Evolutionary conservation across 345 rosid genomes (phyloP), one percentile per base, ranked within the genome.

Genomic region (Rhodamnia rubescens): DNA sequence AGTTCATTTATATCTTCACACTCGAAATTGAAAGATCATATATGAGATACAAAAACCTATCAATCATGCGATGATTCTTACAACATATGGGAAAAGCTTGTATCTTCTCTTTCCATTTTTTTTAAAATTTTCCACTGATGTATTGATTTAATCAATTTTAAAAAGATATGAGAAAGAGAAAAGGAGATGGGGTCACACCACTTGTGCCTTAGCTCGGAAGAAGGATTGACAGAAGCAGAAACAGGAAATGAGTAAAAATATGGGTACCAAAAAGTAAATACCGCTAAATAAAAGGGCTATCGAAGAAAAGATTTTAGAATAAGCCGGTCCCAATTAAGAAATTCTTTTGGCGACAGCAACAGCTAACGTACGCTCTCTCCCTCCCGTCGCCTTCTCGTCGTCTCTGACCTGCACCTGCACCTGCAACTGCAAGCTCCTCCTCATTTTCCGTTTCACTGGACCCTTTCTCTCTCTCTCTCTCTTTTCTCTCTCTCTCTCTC

Each of bases 341-440:
- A 49, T 36, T 47, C 55, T 10, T 42, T 44, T 55, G 69, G 59
- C 82, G 84, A 27, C 27, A 82, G 52, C 27, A 84, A 85, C 90
- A 85, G 85, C 89, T 69, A 87, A 85, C 86, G 86, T 86, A 15
- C 81, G 13, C 74, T 50, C 81, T 15, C 26, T 85, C 84, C 51
- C 69, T 57, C 13, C 50, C 83, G 9, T 85, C 84, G 44, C 64
- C 53, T 74, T 40, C 64, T 14, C 69, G 2, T n/a, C 29, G 16
- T 36, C 53, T 44, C 78, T 55, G n/a, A 14, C 40, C 83, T 75
- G n/a, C 7, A 53, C 53, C 83, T 85, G n/a, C 7, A 53, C 5
- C 69, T 29, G 56, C 69, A 54, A 5, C 54, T 15, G 47, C 78
- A 4, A 44, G 5, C 32, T 84, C 57, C n/a, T 47, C 85, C 24